Conservation (phyloP, 768 basidiomycete species). For the Kwoniella botswanensis region DNA sequence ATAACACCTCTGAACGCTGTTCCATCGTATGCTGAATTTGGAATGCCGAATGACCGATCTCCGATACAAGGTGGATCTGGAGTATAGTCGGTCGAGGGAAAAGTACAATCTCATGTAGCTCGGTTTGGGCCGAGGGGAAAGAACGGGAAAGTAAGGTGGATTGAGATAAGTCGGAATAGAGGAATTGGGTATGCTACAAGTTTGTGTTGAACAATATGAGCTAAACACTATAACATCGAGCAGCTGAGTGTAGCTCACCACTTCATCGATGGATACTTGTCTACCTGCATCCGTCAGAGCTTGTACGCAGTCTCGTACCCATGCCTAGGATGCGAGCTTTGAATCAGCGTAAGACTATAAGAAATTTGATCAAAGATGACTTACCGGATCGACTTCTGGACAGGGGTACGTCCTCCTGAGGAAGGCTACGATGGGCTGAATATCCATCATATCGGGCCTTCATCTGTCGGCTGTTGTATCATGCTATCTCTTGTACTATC, state of each 20-base stretch:
- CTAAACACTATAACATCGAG: not conserved
- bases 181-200: conserved; percentile 43
- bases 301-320: conserved; percentile 34
- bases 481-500: not conserved
- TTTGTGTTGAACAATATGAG: not conserved
- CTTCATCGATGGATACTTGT: conserved; percentile 17
- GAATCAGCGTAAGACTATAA: not conserved
- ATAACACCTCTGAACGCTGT: conserved; percentile 64
- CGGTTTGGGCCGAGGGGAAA: conserved; percentile 15
- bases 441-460: conserved; percentile 31
- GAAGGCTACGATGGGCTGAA: conserved; percentile 14
- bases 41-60: conserved; percentile 83
- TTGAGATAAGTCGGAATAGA: conserved; percentile 46
- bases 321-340: conserved; percentile 24
- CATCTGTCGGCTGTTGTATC: not conserved
- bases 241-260: conserved; percentile 26
- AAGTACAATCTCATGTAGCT: conserved; percentile 30
- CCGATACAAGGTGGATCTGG: conserved; percentile 76
- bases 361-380: conserved; percentile 9
- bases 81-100: conserved; percentile 57
- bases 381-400: conserved; percentile 41
- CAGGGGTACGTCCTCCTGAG: conserved; percentile 33
- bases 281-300: conserved; percentile 29
- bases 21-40: conserved; percentile 71
- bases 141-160: conserved; percentile 43